Base-by-base conservation (phyloP, 768 basidiomycete genomes). In the Gyrodon lividus region DNA sequence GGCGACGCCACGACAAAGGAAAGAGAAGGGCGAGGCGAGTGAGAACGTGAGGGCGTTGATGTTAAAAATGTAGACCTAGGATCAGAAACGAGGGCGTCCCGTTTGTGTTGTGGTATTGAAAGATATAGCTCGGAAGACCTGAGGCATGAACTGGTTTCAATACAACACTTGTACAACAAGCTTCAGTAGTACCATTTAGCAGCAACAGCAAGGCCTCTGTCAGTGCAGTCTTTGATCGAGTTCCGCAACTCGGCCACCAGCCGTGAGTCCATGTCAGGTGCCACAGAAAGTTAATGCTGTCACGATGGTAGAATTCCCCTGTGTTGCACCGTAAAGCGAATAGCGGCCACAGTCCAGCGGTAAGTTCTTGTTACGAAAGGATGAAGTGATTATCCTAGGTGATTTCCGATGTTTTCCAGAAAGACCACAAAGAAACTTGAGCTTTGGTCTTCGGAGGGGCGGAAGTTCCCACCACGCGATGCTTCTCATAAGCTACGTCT, bases 81-180 rank as follows among this genome's bases (percentile, higher is more conserved):
- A 19, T 62, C 61, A 8, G 67, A 49, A 26, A 59, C 51, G 9
- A 63, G 56, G 9, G 63, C 51, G 35, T 67, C 71, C 52, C 80
- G 74, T 65, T 78, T 83, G 40, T 71, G 64, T 17, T 70, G 51
- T 4, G 84, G 77, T 28, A 84, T 72, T 13, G 86, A 79, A 23
- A 86, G 72, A 48, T 89, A 72, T 24, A 92, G 73, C 62, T 92
- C 90, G 22, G 89, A 83, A 22, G 87, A 81, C 90, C 90, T 92
- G 54, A 28, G 43, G 42, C 17, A 60, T 46, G 52, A 43, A 51
- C 40, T 51, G 19, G 43, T 41, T 57, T 56, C 56, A 59, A 57
- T 43, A 51, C 20, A 14, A 55, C 33, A 44, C 38, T 49, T 43
- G 28, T 39, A 48, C 8, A 57, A 47, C 37, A 41, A 51, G 46